Percentiles rank a stretch among this genome's conserved stretches.
Evolutionary conservation across 1,284 basidiomycete genomes (phyloP).

Genomic region (Neonothopanus nambi): DNA sequence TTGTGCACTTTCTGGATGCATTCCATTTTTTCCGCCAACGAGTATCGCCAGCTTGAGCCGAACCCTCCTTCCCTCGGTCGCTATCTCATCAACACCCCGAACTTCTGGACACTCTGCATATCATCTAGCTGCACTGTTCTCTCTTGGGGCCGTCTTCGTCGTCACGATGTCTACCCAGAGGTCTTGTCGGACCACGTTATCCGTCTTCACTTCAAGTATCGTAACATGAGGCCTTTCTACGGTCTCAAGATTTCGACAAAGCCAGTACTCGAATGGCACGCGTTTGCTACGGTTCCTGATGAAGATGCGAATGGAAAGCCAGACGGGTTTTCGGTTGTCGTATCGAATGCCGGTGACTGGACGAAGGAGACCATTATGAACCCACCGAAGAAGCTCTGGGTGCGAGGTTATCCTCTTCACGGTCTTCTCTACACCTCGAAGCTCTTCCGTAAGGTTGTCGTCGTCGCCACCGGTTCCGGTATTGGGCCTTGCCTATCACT

Average conservation of each 20-base stretch:
- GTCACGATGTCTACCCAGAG: slow-evolving; percentile 23
- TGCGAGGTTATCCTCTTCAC: slow-evolving; percentile 37
- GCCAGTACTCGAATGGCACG: slow-evolving; percentile 37
- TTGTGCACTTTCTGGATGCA: slow-evolving; percentile 33
- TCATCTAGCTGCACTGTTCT: slow-evolving; percentile 32
- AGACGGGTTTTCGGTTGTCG: slow-evolving; percentile 25
- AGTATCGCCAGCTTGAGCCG: slow-evolving; percentile 16
- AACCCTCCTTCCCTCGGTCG: slow-evolving; percentile 25
- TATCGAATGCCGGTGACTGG: slow-evolving; percentile 41
- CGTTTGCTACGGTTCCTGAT: slow-evolving; percentile 31
- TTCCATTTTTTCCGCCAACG: slow-evolving; percentile 16
- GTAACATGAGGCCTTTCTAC: slow-evolving; percentile 31
- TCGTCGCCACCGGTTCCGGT: slow-evolving; percentile 38
- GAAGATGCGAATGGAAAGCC: slow-evolving; percentile 26
- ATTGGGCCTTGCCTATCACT: slow-evolving; percentile 37
- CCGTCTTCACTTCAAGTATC: slow-evolving; percentile 36
- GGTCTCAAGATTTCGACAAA: slow-evolving; percentile 32
- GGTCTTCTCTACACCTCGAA: slow-evolving; percentile 35
- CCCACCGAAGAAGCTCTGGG: slow-evolving; percentile 37
- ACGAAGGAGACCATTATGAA: slow-evolving; percentile 32
- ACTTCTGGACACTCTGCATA: slow-evolving; percentile 37
- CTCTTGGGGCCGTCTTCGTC: slow-evolving; percentile 37
- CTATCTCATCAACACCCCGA: slow-evolving; percentile 24
- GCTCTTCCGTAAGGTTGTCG: slow-evolving; percentile 37
- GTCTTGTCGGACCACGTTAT: slow-evolving; percentile 36